Evolutionary conservation across 495 filamentous ascomycete genomes (phyloP).

Genomic region (Neurospora tetraspora): DNA sequence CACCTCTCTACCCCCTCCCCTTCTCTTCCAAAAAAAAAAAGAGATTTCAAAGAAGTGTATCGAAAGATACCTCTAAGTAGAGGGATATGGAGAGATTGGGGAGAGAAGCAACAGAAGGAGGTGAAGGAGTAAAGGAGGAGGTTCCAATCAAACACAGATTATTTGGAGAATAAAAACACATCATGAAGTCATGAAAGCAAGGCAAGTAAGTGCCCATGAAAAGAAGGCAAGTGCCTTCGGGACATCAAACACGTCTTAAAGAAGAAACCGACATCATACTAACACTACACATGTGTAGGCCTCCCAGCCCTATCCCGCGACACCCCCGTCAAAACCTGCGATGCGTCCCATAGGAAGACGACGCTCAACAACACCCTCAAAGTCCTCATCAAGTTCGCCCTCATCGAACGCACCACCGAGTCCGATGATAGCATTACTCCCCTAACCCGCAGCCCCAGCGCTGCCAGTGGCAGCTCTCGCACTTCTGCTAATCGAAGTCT

Average conservation of each 20-base stretch:
- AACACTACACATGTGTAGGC: constrained; percentile 14
- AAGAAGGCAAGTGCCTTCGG: not conserved
- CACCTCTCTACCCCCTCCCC: no score
- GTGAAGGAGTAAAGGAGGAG: no score
- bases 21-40: no score
- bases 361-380: constrained; percentile 56
- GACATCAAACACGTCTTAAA: no score
- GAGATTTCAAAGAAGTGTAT: not conserved
- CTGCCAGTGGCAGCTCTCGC: constrained; percentile 10
- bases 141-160: not conserved
- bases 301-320: constrained; percentile 43
- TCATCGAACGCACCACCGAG: constrained; percentile 58
- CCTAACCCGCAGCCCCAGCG: constrained; percentile 7
- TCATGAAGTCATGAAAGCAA: constrained; percentile 4
- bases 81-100: not conserved
- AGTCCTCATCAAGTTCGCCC: constrained; percentile 57
- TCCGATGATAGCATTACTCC: constrained; percentile 24
- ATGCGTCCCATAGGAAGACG: constrained; percentile 32
- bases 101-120: not conserved
- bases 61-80: not conserved
- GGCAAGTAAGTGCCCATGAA: not conserved
- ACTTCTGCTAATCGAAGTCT: not conserved
- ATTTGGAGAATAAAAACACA: not conserved
- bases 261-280: not conserved
- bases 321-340: constrained; percentile 48